Evolutionary conservation across 2,329 filamentous ascomycete genomes (phyloP).

Genomic region (Sarocladium kiliense): DNA sequence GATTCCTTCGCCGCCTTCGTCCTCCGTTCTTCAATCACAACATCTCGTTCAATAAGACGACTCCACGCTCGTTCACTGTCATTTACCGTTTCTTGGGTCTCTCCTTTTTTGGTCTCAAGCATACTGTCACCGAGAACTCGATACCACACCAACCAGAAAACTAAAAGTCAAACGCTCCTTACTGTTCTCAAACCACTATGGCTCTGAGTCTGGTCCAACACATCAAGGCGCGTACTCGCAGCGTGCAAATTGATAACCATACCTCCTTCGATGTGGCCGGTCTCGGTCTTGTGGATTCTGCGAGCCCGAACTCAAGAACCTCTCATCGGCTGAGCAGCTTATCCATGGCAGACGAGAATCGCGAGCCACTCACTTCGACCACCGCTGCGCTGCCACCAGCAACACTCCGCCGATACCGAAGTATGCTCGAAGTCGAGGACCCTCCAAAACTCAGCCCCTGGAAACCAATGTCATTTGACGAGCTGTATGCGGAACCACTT

Average conservation of each 20-base stretch:
- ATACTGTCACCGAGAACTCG: slow-evolving; percentile 15
- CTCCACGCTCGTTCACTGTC: slow-evolving; percentile 28
- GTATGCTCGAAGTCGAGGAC: slow-evolving; percentile 49
- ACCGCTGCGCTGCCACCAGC: slow-evolving; percentile 5
- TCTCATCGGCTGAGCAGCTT: slow-evolving; percentile 19
- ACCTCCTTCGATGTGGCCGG: neutral
- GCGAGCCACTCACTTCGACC: neutral
- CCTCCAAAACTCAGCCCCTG: slow-evolving; percentile 39
- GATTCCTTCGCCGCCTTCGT: slow-evolving; percentile 11
- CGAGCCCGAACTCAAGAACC: neutral
- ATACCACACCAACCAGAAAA: neutral
- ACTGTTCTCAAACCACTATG: slow-evolving; percentile 25
- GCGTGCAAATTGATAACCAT: slow-evolving; percentile 41
- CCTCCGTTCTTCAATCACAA: slow-evolving; percentile 18
- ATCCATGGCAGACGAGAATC: slow-evolving; percentile 15
- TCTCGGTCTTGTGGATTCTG: neutral
- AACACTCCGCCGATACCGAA: slow-evolving; percentile 35
- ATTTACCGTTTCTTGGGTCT: slow-evolving; percentile 44
- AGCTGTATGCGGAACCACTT: slow-evolving; percentile 31
- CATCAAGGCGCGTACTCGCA: slow-evolving; percentile 40
- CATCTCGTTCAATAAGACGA: slow-evolving; percentile 22
- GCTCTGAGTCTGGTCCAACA: slow-evolving; percentile 37
- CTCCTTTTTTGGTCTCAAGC: slow-evolving; percentile 27
- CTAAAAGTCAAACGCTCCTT: slow-evolving; percentile 21
- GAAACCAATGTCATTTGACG: slow-evolving; percentile 40